These are phyloP conservation scores for Syzygium grande DNA, from an alignment of 345 rosid genomes.

Conservation along the genomic window DNA sequence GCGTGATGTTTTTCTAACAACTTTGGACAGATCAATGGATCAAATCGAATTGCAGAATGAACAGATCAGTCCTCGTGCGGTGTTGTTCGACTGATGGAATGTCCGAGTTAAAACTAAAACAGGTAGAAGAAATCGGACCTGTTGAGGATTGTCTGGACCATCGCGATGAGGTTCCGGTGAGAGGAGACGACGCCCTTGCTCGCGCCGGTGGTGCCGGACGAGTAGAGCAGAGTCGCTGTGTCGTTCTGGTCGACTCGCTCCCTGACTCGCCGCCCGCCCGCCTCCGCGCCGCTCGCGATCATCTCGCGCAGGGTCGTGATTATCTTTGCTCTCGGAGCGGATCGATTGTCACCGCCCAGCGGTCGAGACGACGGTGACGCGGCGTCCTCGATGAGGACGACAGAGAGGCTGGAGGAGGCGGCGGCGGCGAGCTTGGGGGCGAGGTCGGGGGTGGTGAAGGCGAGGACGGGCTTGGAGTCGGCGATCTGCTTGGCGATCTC, in stretches of 20 bases:
- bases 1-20: neutral
- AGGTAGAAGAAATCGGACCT: constrained; percentile 10
- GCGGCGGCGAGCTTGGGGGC: constrained; percentile 45
- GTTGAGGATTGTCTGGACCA: constrained; percentile 33
- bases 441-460: constrained; percentile 55
- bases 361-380: neutral
- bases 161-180: constrained; percentile 60
- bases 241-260: constrained; percentile 64
- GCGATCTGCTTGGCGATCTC: constrained; percentile 63
- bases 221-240: constrained; percentile 77
- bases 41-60: neutral
- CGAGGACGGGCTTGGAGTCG: constrained; percentile 62
- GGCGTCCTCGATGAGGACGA: constrained; percentile 53
- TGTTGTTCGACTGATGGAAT: neutral
- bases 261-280: constrained; percentile 28
- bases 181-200: constrained; percentile 84
- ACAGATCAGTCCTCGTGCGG: neutral
- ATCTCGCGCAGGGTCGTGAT: constrained; percentile 36
- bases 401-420: constrained; percentile 21
- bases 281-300: constrained; percentile 36
- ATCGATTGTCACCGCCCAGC: neutral
- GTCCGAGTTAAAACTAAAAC: neutral
- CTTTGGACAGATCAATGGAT: neutral
- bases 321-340: constrained; percentile 6
- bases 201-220: constrained; percentile 87